These are phyloP conservation scores for Suhomyces choctaworum DNA, from an alignment of 1,139 yeast genomes.

Conservation along the genomic window DNA sequence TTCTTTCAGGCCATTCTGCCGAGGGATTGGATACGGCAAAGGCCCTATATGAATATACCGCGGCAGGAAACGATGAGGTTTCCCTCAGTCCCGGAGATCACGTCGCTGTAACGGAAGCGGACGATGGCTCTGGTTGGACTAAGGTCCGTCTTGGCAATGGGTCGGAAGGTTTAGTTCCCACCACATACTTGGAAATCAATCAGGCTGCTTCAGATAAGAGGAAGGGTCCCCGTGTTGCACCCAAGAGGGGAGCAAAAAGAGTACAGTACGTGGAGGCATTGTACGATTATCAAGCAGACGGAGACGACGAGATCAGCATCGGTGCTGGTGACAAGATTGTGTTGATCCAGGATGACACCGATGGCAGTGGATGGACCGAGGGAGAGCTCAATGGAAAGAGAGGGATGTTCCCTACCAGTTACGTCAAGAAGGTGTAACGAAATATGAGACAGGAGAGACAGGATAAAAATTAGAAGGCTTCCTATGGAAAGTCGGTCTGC, in stretches of 20 bases:
- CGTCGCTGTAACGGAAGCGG: constrained; percentile 59
- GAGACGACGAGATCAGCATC: constrained; percentile 77
- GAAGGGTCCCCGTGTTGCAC: constrained; percentile 76
- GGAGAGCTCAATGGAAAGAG: constrained; percentile 75
- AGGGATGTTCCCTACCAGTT: constrained; percentile 84
- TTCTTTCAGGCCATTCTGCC: constrained; percentile 19
- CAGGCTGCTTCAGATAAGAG: constrained; percentile 33
- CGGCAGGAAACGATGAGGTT: constrained; percentile 77
- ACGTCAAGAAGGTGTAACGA: constrained; percentile 50
- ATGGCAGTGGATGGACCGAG: constrained; percentile 95
- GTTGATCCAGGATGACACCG: constrained; percentile 64
- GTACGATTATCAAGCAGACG: constrained; percentile 79
- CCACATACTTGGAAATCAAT: constrained; percentile 66
- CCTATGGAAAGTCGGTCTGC: too few relatives aligned
- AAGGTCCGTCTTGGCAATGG: constrained; percentile 45
- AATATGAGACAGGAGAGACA: too few relatives aligned
- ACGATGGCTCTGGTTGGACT: constrained; percentile 97
- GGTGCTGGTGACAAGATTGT: constrained; percentile 74
- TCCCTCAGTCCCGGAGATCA: constrained; percentile 61
- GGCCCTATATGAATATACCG: constrained; percentile 68
- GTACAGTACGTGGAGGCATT: constrained; percentile 69
- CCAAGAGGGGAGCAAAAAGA: constrained; percentile 72
- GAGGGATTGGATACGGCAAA: constrained; percentile 32
- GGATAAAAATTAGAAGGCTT: too few relatives aligned
- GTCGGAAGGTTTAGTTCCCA: constrained; percentile 79